A percentile compares a stretch with the other conserved stretches of the same genome.
phyloP scores from a whole-genome alignment of 176 grass and related monocot species.

The Juncus effusus region DNA sequence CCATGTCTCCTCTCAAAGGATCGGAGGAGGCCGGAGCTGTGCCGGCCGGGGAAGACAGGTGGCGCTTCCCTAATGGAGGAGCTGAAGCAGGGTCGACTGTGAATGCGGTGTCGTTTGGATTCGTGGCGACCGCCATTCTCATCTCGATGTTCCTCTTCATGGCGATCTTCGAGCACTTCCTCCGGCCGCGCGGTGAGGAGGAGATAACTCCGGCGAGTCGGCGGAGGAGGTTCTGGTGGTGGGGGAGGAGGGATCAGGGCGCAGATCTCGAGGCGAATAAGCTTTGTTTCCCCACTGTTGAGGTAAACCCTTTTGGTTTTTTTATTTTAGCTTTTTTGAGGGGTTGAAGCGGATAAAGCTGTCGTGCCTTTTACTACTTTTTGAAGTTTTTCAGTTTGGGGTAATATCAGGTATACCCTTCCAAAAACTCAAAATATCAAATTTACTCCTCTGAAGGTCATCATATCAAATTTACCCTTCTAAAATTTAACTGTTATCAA shows the following conservation, averaged over 20 bases:
- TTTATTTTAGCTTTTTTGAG: not conserved
- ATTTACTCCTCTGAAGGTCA: too few species aligned
- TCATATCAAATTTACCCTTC: too few species aligned
- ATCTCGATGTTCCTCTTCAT: constrained; percentile 98
- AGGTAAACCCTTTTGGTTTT: constrained; percentile 6
- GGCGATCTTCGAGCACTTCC: constrained; percentile 90
- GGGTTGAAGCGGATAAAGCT: constrained; percentile 23
- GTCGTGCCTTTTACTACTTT: constrained; percentile 42
- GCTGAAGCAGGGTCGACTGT: constrained; percentile 41
- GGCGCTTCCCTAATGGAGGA: constrained; percentile 61
- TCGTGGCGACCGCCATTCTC: constrained; percentile 95
- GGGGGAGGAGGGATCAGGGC: constrained; percentile 13
- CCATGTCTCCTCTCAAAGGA: constrained; percentile 16
- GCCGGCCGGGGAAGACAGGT: constrained; percentile 41
- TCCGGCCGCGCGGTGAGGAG: constrained; percentile 26
- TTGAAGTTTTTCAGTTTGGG: constrained; percentile 11
- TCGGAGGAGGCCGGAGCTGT: not conserved
- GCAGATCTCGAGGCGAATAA: constrained; percentile 30
- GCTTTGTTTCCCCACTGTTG: constrained; percentile 21
- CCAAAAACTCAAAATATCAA: too few species aligned
- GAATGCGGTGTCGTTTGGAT: constrained; percentile 91
- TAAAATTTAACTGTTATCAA: too few species aligned
- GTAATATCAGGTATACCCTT: too few species aligned
- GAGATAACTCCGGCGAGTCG: not conserved
- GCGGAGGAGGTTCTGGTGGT: not conserved